Evolutionary conservation across 331 rosid genomes (phyloP), one percentile per base, ranked within the genome.

Genomic region (Cydonia oblonga): DNA sequence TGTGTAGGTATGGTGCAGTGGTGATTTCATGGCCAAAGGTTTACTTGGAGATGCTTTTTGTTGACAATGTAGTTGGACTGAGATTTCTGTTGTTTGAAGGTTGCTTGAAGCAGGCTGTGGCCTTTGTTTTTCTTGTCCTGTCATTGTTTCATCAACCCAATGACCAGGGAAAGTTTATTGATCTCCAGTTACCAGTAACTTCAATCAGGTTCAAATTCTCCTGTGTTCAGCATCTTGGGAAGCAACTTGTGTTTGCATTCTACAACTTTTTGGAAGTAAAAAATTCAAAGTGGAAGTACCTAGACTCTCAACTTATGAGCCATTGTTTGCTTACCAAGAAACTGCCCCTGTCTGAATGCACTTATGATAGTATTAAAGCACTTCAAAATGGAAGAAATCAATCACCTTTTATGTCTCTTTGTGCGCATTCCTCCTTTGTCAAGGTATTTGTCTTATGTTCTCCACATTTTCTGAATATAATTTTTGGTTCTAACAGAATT

Each of bases 31-130:
- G 92, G 93, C 99, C 96, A 40, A 84, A 78, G 86, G 90, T 95
- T 79, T 77, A 69, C 73, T 71, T 91, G 84, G 96, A 95, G 85
- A 87, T 95, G 89, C 92, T 95, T 69, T 91, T 91, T 79, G 88
- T 95, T 11, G 99, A 95, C 75, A 91, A 90, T 76, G 88, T 91
- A 68, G 89, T 79, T 64, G 99, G 99, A 46, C 70, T 91, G 85
- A 87, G 93, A 83, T 85, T 85, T 82, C 81, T 89, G 29, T 75
- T 84, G 77, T 85, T 91, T 84, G 97, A 95, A 79, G 96, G 96
- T 66, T 85, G 89, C 85, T 82, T 90, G 86, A 84, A 75, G 77
- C 87, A 78, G 85, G 96, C 86, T 74, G 86, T 88, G 25, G 80
- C 86, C 73, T 79, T 91, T 79, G 83, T 91, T 85, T 80, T 79